Base-by-base conservation (phyloP, 208 protist species). In the Naegleria lovaniensis region DNA sequence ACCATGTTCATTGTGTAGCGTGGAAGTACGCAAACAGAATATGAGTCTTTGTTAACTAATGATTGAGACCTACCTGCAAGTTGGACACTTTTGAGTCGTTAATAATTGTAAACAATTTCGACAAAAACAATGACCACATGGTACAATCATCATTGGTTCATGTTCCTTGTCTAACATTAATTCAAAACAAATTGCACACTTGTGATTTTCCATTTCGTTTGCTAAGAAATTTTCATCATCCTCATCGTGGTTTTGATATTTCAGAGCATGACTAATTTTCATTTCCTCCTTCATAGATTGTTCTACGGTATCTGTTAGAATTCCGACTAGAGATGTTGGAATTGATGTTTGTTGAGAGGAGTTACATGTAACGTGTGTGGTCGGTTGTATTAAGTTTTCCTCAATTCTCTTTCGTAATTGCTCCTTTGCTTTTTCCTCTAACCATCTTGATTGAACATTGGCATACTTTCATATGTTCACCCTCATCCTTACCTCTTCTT, bases 91-190 rank as follows among this genome's bases (percentile, higher is more conserved):
- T n/a, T 79, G 19, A 15, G 5, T 79, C 5, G 67, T 36, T 13
- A 79, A 36, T 36, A 36, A 36, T 36, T 33, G 6, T 79, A 79
- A 36, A 79, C 67, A 79, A 79, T 36, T 79, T 9, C 6, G 5
- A 79, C 67, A 79, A 36, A 79, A 79, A 79, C 67, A 79, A 33
- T 79, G 67, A 36, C 67, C 67, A 79, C 67, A 79, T 36, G 67
- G 67, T 36, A 79, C 67, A 4, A 79, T 36, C 16, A 79, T 79
- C 67, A 79, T 79, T 29, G 67, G 67, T 36, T 25, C 25, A 33
- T 36, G 29, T 36, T 79, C 67, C 11, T 67, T 67, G 36, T 79
- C 67, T 79, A 79, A 36, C 67, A 79, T 79, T 36, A 79, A 36
- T 36, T 79, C 67, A 79, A 79, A 79, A 36, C 67, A 79, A 36